Base-by-base conservation (phyloP, 768 basidiomycete genomes). In the Candolleomyces aberdarensis region DNA sequence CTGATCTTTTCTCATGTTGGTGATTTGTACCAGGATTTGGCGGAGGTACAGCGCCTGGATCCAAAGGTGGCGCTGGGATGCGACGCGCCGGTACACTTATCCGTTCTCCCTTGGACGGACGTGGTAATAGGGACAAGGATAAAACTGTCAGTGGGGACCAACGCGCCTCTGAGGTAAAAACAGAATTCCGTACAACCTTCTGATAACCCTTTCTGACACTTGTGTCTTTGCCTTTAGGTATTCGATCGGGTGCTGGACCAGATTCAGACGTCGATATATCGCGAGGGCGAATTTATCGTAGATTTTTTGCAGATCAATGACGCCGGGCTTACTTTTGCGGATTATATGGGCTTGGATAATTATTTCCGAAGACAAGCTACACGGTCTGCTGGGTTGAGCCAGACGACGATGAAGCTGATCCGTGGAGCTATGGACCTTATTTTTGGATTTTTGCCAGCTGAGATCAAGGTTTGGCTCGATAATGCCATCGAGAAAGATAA, bases 331-430 rank as follows among this genome's bases (percentile, higher is more conserved):
- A 97, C 96, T 0, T 98, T 94, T 72, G 96, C 96, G 14, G 96
- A 98, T 74, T 94, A 96, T 66, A 92, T 94, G 85, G 86, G 87
- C 49, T 77, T 98, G 61, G 96, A 98, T 70, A 93, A 86, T 62
- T 98, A 97, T 74, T 97, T 97, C 78, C 83, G 93, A 26, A 79
- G 96, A 52, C 93, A 98, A 70, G 96, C 96, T n/a, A 80, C 88
- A 6, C 81, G 92, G 29, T 78, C 84, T 55, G 82, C 80, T 29
- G 84, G 86, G 31, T 79, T 96, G 48, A 86, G 85, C 61, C 80
- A 81, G 57, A 74, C 84, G 7, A 94, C 94, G 29, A 69, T 78
- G 61, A 95, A 96, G 75, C 83, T 96, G 9, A 83, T 95, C 32
- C 85, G 93, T 19, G 88, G 88, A 3, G 92, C 94, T 31, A 86